Percentiles rank a stretch among this genome's conserved stretches.
Conservation (phyloP, 2,329 filamentous ascomycete genomes). For the Alternaria consortialis region DNA sequence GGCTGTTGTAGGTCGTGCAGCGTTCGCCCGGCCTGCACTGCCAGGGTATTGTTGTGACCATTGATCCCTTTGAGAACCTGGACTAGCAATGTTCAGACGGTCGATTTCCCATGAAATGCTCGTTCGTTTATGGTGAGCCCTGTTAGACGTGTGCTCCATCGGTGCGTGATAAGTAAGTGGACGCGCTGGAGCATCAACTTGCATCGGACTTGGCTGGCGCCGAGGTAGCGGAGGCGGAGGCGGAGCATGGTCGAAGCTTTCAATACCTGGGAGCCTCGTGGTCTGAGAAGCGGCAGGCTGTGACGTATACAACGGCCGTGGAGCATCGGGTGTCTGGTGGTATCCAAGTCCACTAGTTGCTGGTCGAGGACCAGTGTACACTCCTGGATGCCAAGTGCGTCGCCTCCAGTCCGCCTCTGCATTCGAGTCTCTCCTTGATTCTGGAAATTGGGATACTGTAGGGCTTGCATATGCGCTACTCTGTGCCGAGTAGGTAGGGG, state of each 20-base stretch:
- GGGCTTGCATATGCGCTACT: slow-evolving; percentile 73
- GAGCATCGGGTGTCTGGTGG: slow-evolving; percentile 73
- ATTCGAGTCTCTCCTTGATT: slow-evolving; percentile 72
- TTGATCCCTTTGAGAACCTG: slow-evolving; percentile 49
- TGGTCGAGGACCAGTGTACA: slow-evolving; percentile 66
- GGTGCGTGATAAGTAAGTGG: slow-evolving; percentile 51
- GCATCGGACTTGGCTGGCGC: slow-evolving; percentile 78
- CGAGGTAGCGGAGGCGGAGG: slow-evolving; percentile 69
- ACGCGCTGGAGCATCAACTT: slow-evolving; percentile 68
- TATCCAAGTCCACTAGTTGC: slow-evolving; percentile 78
- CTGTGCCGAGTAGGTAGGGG: slow-evolving; percentile 63
- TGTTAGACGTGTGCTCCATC: slow-evolving; percentile 34
- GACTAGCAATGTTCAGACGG: slow-evolving; percentile 69
- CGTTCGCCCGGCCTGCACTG: slow-evolving; percentile 29
- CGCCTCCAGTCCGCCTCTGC: slow-evolving; percentile 82
- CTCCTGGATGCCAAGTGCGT: slow-evolving; percentile 90
- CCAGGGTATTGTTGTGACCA: slow-evolving; percentile 44
- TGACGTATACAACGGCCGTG: slow-evolving; percentile 65
- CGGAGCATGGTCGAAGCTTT: slow-evolving; percentile 84
- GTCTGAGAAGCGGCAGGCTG: slow-evolving; percentile 65
- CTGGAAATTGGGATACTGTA: slow-evolving; percentile 69
- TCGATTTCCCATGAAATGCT: slow-evolving; percentile 70
- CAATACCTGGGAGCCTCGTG: slow-evolving; percentile 84
- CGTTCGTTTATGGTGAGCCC: slow-evolving; percentile 44
- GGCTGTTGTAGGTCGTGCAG: slow-evolving; percentile 47